Evolutionary conservation across 2,329 filamentous ascomycete genomes (phyloP).

Genomic region (Aspergillus thermomutatus): DNA sequence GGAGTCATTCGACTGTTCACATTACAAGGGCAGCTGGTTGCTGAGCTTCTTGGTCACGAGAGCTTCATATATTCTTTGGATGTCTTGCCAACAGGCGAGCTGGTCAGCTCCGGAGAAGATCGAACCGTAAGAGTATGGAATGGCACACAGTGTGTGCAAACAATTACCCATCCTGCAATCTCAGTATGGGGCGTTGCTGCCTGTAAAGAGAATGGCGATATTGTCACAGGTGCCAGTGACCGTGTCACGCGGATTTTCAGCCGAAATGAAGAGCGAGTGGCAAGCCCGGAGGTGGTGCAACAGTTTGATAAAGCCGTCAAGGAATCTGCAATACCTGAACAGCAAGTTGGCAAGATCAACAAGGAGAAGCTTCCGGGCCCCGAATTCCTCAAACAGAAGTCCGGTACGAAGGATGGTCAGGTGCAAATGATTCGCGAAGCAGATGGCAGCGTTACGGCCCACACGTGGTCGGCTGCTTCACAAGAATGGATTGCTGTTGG

Average conservation of each 20-base stretch:
- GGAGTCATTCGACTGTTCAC: slow-evolving; percentile 86
- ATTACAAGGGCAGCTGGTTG: slow-evolving; percentile 70
- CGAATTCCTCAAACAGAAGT: slow-evolving; percentile 76
- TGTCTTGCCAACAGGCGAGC: slow-evolving; percentile 73
- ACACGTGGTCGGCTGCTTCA: slow-evolving; percentile 75
- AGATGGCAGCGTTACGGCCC: slow-evolving; percentile 78
- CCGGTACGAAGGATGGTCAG: slow-evolving; percentile 93
- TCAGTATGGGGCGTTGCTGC: slow-evolving; percentile 94
- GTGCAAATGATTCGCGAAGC: slow-evolving; percentile 84
- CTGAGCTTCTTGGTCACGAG: slow-evolving; percentile 80
- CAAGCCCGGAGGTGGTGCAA: slow-evolving; percentile 63
- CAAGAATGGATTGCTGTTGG: slow-evolving; percentile 83
- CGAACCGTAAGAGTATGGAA: slow-evolving; percentile 90
- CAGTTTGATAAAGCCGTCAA: slow-evolving; percentile 81
- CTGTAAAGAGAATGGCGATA: slow-evolving; percentile 78
- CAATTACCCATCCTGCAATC: slow-evolving; percentile 93
- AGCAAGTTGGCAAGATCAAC: slow-evolving; percentile 79
- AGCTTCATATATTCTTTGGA: slow-evolving; percentile 90
- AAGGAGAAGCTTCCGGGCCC: slow-evolving; percentile 88
- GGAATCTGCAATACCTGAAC: slow-evolving; percentile 79
- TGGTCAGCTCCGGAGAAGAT: slow-evolving; percentile 91
- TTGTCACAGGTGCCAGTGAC: slow-evolving; percentile 91
- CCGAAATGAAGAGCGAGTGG: slow-evolving; percentile 65
- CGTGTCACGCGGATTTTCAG: slow-evolving; percentile 81
- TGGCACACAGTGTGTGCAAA: slow-evolving; percentile 79